These are phyloP conservation scores for Capsella bursapastoris DNA, from an alignment of 345 rosid species.

Conservation along the genomic window DNA sequence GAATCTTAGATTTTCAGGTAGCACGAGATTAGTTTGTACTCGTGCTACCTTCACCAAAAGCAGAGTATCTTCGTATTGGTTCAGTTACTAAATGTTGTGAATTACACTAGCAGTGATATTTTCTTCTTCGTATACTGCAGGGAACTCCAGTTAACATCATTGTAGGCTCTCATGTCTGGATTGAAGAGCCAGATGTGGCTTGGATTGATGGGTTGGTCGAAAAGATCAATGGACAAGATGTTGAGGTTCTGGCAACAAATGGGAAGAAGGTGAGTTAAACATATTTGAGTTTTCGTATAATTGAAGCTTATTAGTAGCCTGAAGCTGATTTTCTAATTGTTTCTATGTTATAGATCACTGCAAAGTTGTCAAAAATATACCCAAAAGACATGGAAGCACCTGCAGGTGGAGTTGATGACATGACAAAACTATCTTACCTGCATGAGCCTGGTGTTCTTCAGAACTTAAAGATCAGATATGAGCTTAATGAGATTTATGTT, in stretches of 20 bases:
- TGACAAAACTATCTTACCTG: constrained; percentile 94
- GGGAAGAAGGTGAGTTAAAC: constrained; percentile 66
- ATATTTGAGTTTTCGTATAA: neutral
- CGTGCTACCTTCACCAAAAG: neutral
- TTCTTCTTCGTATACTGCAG: constrained; percentile 48
- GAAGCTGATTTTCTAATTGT: neutral
- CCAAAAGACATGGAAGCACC: constrained; percentile 91
- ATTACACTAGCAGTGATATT: neutral
- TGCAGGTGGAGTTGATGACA: constrained; percentile 94
- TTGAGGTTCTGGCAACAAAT: constrained; percentile 48
- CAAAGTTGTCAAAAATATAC: constrained; percentile 67
- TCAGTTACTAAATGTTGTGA: neutral
- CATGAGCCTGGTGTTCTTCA: constrained; percentile 95
- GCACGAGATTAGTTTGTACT: neutral
- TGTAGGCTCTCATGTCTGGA: constrained; percentile 94
- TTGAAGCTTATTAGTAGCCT: neutral
- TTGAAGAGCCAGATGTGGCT: constrained; percentile 69
- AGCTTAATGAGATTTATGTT: constrained; percentile 92
- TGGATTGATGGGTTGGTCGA: constrained; percentile 82
- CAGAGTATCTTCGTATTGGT: neutral
- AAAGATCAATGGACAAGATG: constrained; percentile 71
- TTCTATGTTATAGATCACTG: constrained; percentile 51
- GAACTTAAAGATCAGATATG: constrained; percentile 77
- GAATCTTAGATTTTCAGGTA: neutral
- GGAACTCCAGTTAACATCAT: constrained; percentile 83